These are phyloP conservation scores for Russula foetens DNA, from an alignment of 768 basidiomycete species.

Conservation along the genomic window DNA sequence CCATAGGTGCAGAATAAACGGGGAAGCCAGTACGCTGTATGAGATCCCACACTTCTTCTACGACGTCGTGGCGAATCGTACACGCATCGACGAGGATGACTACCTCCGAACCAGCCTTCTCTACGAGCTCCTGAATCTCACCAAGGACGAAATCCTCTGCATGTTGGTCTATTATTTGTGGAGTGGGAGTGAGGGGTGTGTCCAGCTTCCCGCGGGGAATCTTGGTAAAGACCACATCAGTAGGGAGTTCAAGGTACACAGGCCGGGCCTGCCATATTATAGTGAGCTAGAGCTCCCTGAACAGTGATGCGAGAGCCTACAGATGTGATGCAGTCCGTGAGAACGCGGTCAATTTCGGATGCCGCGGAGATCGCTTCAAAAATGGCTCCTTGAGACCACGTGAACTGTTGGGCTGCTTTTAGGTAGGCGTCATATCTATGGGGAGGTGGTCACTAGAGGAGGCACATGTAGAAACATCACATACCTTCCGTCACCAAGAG, in stretches of 20 bases:
- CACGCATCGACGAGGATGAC: constrained; percentile 80
- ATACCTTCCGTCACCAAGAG: constrained; percentile 74
- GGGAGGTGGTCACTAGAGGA: background rate
- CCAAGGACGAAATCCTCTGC: constrained; percentile 65
- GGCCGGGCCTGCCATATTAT: constrained; percentile 55
- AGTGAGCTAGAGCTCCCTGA: background rate
- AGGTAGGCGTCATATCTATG: constrained; percentile 71
- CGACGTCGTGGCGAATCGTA: constrained; percentile 60
- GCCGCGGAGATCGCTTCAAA: constrained; percentile 46
- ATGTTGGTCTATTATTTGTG: constrained; percentile 45
- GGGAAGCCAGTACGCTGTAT: constrained; percentile 58
- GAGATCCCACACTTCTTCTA: constrained; percentile 54
- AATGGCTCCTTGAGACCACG: constrained; percentile 57
- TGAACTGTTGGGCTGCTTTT: constrained; percentile 68
- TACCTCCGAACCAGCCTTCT: constrained; percentile 52
- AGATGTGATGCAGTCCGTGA: constrained; percentile 45
- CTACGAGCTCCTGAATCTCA: constrained; percentile 58
- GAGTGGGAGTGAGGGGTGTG: constrained; percentile 43
- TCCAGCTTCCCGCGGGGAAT: constrained; percentile 58
- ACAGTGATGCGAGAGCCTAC: background rate
- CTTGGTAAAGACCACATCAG: constrained; percentile 64
- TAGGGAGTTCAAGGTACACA: constrained; percentile 82
- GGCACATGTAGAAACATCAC: background rate
- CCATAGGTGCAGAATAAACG: constrained; percentile 74
- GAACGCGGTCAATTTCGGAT: constrained; percentile 67